These are phyloP conservation scores for Nidula microcarpa DNA, from an alignment of 768 basidiomycete genomes.

Conservation along the genomic window DNA sequence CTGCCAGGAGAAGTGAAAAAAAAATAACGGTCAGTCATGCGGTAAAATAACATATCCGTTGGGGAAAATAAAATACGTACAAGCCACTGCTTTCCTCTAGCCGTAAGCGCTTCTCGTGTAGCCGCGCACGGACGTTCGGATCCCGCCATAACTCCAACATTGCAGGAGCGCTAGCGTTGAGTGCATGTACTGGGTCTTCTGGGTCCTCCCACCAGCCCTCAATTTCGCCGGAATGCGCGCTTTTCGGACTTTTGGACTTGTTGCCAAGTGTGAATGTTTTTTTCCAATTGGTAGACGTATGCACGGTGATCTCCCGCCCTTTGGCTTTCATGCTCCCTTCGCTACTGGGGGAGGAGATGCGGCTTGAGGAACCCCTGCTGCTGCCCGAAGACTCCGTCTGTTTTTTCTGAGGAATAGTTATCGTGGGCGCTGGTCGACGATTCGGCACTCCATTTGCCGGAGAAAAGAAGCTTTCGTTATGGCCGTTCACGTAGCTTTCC, in stretches of 20 bases:
- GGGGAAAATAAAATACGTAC: conserved; percentile 38
- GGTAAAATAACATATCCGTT: too few relatives aligned
- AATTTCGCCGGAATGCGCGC: conserved; percentile 66
- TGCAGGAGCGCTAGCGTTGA: conserved; percentile 57
- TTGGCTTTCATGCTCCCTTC: conserved; percentile 10
- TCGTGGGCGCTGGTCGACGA: conserved; percentile 48
- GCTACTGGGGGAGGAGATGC: background rate
- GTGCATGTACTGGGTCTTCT: conserved; percentile 71
- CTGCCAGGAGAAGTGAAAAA: conserved; percentile 30
- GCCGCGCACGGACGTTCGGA: conserved; percentile 54
- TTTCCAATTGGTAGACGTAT: conserved; percentile 67
- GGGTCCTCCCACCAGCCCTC: conserved; percentile 87
- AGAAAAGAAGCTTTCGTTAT: conserved; percentile 16
- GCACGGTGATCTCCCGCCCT: conserved; percentile 55
- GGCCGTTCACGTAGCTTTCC: conserved; percentile 25
- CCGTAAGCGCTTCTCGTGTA: conserved; percentile 64
- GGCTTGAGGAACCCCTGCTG: background rate
- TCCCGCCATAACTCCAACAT: conserved; percentile 82
- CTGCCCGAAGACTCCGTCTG: conserved; percentile 20
- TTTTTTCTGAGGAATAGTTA: conserved; percentile 38
- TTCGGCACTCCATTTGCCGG: conserved; percentile 19
- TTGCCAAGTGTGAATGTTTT: conserved; percentile 58
- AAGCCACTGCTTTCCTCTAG: conserved; percentile 85
- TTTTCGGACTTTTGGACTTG: conserved; percentile 65
- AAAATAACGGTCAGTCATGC: conserved; percentile 4